Conservation (phyloP, 345 rosid species). For the Aquilaria yunnanensis region DNA sequence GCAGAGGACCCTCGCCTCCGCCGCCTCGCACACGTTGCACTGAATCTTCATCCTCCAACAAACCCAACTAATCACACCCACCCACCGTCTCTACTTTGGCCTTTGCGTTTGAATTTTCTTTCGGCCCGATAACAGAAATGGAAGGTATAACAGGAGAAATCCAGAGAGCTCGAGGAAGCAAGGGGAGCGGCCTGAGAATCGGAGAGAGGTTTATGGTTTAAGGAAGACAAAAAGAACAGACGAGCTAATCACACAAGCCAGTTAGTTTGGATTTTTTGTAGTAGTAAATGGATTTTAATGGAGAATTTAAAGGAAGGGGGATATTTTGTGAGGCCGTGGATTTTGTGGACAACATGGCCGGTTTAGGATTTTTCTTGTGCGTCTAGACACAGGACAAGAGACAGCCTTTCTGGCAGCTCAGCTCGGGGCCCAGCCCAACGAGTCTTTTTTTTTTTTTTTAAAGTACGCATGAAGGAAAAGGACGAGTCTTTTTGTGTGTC, state of each 20-base stretch:
- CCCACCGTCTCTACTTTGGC: constrained; percentile 1
- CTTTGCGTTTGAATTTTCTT: not conserved
- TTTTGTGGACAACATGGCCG: constrained; percentile 19
- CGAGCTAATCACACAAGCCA: not conserved
- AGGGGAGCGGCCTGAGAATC: constrained; percentile 2
- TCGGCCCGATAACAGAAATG: too few relatives aligned
- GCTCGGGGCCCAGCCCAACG: constrained; percentile 2
- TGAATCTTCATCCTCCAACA: constrained; percentile 68
- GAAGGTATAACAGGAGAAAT: not conserved
- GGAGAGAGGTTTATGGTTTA: constrained; percentile 33
- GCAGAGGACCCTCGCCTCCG: constrained; percentile 91
- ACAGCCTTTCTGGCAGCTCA: constrained; percentile 18
- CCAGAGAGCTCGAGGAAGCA: not conserved
- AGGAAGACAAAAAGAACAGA: not conserved
- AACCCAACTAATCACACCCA: too few relatives aligned
- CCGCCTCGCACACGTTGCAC: constrained; percentile 93
- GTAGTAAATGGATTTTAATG: not conserved
- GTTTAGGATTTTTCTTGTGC: not conserved
- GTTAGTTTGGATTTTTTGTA: not conserved
- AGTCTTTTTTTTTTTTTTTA: too few relatives aligned
- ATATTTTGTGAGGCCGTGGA: constrained; percentile 33
- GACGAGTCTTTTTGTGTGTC: too few relatives aligned
- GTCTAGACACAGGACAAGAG: constrained; percentile 29
- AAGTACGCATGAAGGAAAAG: too few relatives aligned
- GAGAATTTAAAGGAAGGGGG: not conserved